phyloP scores from a whole-genome alignment of 192 early-diverging fungal species.

The Dissophora globulifera region DNA sequence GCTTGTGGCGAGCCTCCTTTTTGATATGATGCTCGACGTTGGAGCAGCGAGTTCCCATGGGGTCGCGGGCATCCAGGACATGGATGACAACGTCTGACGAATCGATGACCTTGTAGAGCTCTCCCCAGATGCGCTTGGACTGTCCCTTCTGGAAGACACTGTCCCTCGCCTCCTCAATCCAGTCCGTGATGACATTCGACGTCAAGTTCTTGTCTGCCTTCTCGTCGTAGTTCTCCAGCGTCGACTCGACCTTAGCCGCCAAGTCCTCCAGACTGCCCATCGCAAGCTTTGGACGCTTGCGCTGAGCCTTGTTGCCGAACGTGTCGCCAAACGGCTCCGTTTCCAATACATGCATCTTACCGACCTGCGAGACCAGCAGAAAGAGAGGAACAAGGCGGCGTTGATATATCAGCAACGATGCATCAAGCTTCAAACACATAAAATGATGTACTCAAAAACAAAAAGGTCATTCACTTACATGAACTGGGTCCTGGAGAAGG shows the following conservation, averaged over 20 bases:
- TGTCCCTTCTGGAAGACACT: conserved; percentile 94
- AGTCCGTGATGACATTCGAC: conserved; percentile 80
- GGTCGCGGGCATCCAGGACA: conserved; percentile 98
- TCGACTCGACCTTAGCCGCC: conserved; percentile 71
- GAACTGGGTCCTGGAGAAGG: conserved; percentile 83
- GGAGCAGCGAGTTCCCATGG: conserved; percentile 92
- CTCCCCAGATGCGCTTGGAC: conserved; percentile 98
- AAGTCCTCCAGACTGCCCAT: conserved; percentile 83
- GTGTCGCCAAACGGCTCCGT: conserved; percentile 92
- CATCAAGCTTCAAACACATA: not conserved
- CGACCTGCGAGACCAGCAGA: conserved; percentile 39
- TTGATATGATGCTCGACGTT: conserved; percentile 93
- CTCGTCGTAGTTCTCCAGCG: conserved; percentile 71
- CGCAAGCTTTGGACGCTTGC: conserved; percentile 91
- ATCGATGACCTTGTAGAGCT: conserved; percentile 98
- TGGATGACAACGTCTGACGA: conserved; percentile 96
- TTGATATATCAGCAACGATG: not conserved
- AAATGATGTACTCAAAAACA: not conserved
- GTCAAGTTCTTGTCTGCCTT: conserved; percentile 75
- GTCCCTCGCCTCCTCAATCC: conserved; percentile 79
- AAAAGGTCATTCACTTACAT: conserved; percentile 61
- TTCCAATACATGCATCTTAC: conserved; percentile 91
- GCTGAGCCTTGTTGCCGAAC: conserved; percentile 94
- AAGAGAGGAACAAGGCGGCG: not conserved
- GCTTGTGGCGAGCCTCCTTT: conserved; percentile 96